Evolutionary conservation across 345 rosid species (phyloP), one percentile per base, ranked within the genome.

Genomic region (Linum lewisii): DNA sequence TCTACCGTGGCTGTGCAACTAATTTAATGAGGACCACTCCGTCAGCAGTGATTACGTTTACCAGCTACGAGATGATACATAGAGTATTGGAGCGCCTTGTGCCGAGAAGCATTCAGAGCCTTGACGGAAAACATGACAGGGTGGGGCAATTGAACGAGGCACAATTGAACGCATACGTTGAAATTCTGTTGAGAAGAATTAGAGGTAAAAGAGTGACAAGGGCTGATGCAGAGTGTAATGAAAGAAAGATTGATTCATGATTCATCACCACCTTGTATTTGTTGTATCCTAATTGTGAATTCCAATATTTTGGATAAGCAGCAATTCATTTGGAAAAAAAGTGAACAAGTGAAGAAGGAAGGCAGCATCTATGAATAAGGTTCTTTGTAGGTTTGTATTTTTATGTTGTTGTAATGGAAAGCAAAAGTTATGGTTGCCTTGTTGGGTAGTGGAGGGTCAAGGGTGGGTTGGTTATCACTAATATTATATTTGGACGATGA

Each of bases 1-100:
- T 88, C 61, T 88, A 88, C 74, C 93, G 96, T 29, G 96, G 96
- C 42, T 88, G 86, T 62, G 96, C 82, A 5, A 85, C 96, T 20
- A 88, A 88, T 56, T 72, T 85, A 10, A 49, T 88, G 57, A 79
- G 93, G 81, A 88, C 93, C 14, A 85, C 93, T 49, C 96, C 96
- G 50, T 85, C 96, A 2, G 96, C 93, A 32, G 83, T 85, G 44
- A 88, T 85, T 44, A 88, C 96, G 53, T 83, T 88, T 66, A 88
- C 90, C 49, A 85, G 86, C 59, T 85, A 85, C 24, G 96, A 88
- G 80, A 88, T 82, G 88, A 85, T 88, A 63, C 75, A 65, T 34
- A 67, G 86, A 65, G 82, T 80, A 47, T 57, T 85, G 62, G 65
- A 54, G 21, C 65, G 53, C 6, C 34, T 34, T 54, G 13, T 73